A percentile compares a stretch with the other conserved stretches of the same genome.
Conservation (phyloP, 305 asterid genomes). For the Plantago lanceolata region DNA sequence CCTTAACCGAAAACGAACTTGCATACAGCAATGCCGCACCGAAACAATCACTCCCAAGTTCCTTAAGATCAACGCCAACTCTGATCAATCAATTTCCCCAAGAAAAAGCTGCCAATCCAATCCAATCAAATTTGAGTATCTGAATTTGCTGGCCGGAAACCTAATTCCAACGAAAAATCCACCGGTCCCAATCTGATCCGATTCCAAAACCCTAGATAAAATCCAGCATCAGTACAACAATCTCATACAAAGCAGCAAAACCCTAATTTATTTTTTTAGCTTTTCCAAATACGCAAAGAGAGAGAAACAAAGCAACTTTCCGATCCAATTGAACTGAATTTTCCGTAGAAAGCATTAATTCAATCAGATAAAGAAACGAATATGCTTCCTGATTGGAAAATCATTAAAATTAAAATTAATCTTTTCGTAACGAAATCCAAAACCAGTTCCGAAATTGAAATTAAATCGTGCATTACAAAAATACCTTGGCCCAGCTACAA, state of each 20-base stretch:
- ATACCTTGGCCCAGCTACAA: constrained; percentile 37
- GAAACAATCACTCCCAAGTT: constrained; percentile 22
- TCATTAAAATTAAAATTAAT: constrained; percentile 7
- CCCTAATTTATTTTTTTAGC: too few species aligned
- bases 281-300: too few species aligned
- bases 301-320: constrained; percentile 19
- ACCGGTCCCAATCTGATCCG: constrained; percentile 31
- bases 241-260: constrained; percentile 26
- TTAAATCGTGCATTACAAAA: too few species aligned
- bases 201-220: constrained; percentile 33
- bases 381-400: constrained; percentile 28
- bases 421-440: constrained; percentile 20
- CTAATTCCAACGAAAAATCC: constrained; percentile 19
- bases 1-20: too few species aligned
- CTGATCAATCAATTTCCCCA: too few species aligned
- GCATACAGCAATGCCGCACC: constrained; percentile 25
- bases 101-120: too few species aligned
- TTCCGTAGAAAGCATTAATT: too few species aligned
- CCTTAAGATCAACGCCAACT: constrained; percentile 30
- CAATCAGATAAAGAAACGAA: constrained; percentile 7
- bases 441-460: constrained; percentile 25
- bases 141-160: constrained; percentile 31
- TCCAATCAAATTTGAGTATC: constrained; percentile 25
- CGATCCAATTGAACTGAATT: constrained; percentile 32
- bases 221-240: constrained; percentile 31